A percentile compares a stretch with the other conserved stretches of the same genome.
These are phyloP conservation scores for Tetrapisispora phaffii DNA, from an alignment of 805 yeast species.

Conservation along the genomic window DNA sequence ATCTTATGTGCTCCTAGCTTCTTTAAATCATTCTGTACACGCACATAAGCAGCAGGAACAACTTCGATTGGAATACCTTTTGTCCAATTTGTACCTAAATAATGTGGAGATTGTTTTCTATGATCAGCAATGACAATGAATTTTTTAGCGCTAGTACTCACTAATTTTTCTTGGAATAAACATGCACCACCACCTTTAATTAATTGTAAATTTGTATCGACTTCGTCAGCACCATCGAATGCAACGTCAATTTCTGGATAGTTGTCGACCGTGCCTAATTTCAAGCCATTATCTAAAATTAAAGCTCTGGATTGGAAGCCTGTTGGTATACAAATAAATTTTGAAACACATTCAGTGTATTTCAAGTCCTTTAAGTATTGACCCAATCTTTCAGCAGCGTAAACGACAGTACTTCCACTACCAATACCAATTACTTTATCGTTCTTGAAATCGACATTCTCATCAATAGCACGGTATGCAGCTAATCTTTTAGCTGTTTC, in stretches of 20 bases:
- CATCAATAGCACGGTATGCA: constrained; percentile 88
- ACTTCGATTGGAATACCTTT: constrained; percentile 94
- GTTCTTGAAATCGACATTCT: constrained; percentile 38
- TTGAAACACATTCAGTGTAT: constrained; percentile 17
- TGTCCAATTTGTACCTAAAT: constrained; percentile 72
- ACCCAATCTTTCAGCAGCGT: constrained; percentile 89
- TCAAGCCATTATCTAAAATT: constrained; percentile 71
- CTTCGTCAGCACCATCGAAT: constrained; percentile 98
- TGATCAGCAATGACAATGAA: constrained; percentile 89
- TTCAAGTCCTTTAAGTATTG: constrained; percentile 35
- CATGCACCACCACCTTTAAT: constrained; percentile 99
- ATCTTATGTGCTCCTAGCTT: constrained; percentile 44
- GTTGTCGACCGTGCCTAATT: constrained; percentile 74
- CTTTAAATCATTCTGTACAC: constrained; percentile 55
- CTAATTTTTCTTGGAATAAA: constrained; percentile 88
- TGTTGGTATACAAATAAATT: constrained; percentile 81
- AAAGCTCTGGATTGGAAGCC: constrained; percentile 91
- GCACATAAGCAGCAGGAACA: constrained; percentile 78
- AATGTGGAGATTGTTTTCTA: constrained; percentile 61
- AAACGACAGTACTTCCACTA: constrained; percentile 95
- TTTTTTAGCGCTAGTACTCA: constrained; percentile 66
- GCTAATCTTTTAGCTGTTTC: constrained; percentile 85
- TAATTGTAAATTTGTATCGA: constrained; percentile 67
- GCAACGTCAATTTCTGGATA: constrained; percentile 78
- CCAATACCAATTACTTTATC: constrained; percentile 87